Evolutionary conservation across 2,329 filamentous ascomycete species (phyloP).

Genomic region (Colletotrichum magnum): DNA sequence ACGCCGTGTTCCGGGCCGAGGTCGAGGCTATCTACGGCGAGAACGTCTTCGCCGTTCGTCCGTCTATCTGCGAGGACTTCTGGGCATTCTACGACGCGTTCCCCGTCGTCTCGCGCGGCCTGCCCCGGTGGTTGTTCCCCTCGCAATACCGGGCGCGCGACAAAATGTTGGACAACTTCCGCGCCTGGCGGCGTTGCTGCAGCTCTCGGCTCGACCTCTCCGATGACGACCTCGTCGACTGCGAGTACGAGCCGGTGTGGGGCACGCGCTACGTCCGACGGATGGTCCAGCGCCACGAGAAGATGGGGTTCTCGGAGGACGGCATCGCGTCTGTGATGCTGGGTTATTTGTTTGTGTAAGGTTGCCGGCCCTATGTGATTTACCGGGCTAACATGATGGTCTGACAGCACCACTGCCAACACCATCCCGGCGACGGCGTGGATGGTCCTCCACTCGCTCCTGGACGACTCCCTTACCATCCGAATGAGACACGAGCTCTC

Average conservation of each 20-base stretch:
- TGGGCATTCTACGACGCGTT: conserved; percentile 35
- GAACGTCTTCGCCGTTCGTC: conserved; percentile 16
- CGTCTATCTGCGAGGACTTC: conserved; percentile 27
- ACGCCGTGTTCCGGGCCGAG: conserved; percentile 25
- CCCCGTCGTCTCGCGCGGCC: conserved; percentile 18
- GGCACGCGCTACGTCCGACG: conserved; percentile 27
- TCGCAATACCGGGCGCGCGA: conserved; percentile 23
- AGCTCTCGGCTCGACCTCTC: not conserved
- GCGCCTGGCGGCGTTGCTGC: conserved; percentile 17
- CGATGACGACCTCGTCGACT: not conserved
- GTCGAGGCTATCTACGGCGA: conserved; percentile 30
- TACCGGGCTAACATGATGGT: not conserved
- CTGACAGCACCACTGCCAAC: conserved; percentile 28
- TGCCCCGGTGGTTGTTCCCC: conserved; percentile 31
- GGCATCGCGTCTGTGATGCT: conserved; percentile 21
- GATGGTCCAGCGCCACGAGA: conserved; percentile 34
- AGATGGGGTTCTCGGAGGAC: conserved; percentile 23
- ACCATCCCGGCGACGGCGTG: conserved; percentile 26
- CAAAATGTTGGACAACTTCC: conserved; percentile 16
- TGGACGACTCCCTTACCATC: conserved; percentile 1
- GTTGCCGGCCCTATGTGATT: not conserved
- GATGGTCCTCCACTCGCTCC: conserved; percentile 29
- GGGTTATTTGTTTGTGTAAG: conserved; percentile 37
- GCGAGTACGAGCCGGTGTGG: conserved; percentile 23
- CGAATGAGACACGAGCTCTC: conserved; percentile 23